Conservation (phyloP, 1,139 yeast genomes). For the Zygoascus sp. region DNA sequence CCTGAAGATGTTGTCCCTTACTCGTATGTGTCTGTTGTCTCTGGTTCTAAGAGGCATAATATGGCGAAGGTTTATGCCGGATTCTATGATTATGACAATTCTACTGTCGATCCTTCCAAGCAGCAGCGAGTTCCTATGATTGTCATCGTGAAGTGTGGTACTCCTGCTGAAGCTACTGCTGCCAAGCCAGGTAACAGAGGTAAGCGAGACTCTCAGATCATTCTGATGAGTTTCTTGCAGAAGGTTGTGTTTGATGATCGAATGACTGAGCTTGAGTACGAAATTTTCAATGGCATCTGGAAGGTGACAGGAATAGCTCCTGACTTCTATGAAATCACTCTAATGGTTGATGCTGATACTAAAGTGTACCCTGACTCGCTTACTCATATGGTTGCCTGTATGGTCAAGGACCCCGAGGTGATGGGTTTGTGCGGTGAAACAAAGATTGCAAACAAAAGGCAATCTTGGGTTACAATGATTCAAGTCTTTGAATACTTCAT, state of each 20-base stretch:
- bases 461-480: constrained; percentile 89
- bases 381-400: constrained; percentile 88
- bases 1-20: constrained; percentile 69
- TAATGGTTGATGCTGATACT: constrained; percentile 98
- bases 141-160: constrained; percentile 85
- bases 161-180: constrained; percentile 69
- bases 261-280: constrained; percentile 91
- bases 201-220: constrained; percentile 93
- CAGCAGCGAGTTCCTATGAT: constrained; percentile 89
- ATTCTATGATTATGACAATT: constrained; percentile 74
- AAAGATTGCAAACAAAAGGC: constrained; percentile 79
- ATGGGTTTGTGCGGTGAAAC: constrained; percentile 99
- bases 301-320: constrained; percentile 84
- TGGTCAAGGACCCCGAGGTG: constrained; percentile 83
- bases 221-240: constrained; percentile 89
- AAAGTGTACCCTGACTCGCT: constrained; percentile 84
- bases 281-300: constrained; percentile 75
- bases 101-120: constrained; percentile 67
- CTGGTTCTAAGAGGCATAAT: constrained; percentile 88
- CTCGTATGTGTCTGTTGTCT: constrained; percentile 93
- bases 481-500: constrained; percentile 96
- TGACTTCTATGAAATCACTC: constrained; percentile 73
- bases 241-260: constrained; percentile 91
- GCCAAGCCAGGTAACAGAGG: constrained; percentile 99
- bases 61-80: constrained; percentile 94